Percentiles rank a stretch among this genome's conserved stretches.
These are phyloP conservation scores for Candida gorgasii DNA, from an alignment of 805 yeast species.

Conservation along the genomic window DNA sequence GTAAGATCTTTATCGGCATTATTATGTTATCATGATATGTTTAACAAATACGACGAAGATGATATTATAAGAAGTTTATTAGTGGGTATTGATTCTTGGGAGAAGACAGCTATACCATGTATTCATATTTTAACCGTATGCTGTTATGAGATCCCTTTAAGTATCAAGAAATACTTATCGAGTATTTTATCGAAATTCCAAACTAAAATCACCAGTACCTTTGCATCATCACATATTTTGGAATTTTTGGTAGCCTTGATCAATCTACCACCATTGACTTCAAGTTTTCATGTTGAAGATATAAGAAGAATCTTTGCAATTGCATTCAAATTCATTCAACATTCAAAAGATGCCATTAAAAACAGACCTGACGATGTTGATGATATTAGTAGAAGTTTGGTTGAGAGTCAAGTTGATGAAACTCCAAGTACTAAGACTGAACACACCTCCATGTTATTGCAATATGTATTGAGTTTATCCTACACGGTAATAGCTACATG, in stretches of 20 bases:
- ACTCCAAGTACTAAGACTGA: slow-evolving; percentile 53
- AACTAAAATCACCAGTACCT: slow-evolving; percentile 67
- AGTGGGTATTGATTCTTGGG: slow-evolving; percentile 70
- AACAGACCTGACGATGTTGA: slow-evolving; percentile 21
- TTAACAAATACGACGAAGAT: slow-evolving; percentile 61
- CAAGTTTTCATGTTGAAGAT: slow-evolving; percentile 75
- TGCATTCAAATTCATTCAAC: slow-evolving; percentile 76
- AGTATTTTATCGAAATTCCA: slow-evolving; percentile 75
- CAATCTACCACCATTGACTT: slow-evolving; percentile 63
- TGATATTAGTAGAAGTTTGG: slow-evolving; percentile 35
- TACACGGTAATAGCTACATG: slow-evolving; percentile 69
- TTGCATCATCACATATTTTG: slow-evolving; percentile 69
- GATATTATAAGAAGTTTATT: slow-evolving; percentile 60
- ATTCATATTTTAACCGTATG: slow-evolving; percentile 74
- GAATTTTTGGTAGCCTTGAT: slow-evolving; percentile 72
- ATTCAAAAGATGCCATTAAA: slow-evolving; percentile 52
- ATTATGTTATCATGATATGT: slow-evolving; percentile 56
- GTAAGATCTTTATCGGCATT: slow-evolving; percentile 64
- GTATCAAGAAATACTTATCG: slow-evolving; percentile 66
- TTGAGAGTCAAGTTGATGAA: slow-evolving; percentile 52
- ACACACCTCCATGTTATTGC: slow-evolving; percentile 53
- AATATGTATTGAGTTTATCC: slow-evolving; percentile 62
- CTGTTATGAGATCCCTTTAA: slow-evolving; percentile 76
- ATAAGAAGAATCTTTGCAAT: slow-evolving; percentile 80
- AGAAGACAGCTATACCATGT: slow-evolving; percentile 74